Base-by-base conservation (phyloP, 2,329 filamentous ascomycete genomes). In the Aureobasidium sp. region DNA sequence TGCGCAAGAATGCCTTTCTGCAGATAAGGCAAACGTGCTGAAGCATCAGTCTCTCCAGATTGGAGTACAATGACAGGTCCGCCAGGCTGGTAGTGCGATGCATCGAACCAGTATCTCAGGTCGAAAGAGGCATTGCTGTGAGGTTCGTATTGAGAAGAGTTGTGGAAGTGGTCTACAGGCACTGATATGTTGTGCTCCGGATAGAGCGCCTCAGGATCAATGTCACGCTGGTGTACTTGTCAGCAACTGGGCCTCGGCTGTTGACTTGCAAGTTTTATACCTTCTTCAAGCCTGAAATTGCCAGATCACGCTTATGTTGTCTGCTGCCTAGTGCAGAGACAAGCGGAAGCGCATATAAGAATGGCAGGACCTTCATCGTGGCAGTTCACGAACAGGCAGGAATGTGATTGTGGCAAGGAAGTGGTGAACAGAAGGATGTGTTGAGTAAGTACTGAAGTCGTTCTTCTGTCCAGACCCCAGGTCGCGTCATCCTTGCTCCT, bases 81-180 rank as follows among this genome's bases (percentile, higher is more conserved):
- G 13, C 91, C 91, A 0, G 82, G 76, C 71, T 86, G 81, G 76
- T 95, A 95, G 76, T 89, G 82, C 48, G 82, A 82, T 0, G 86
- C 84, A 70, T 95, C 90, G 68, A 93, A 91, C 87, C 87, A 95
- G 77, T 94, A 96, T 12, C 90, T 84, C 52, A 93, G 77, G 26
- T 84, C 74, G 73, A 91, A 96, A 1, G 76, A 82, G 29, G 73
- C 86, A 67, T 87, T 77, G 9, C 82, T 84, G 73, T 95, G 90
- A 39, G 91, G 90, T 72, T 87, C 88, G 71, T 95, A 95, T 53
- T 80, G 77, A 2, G 85, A 83, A 61, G 92, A 87, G 69, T 93
- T 90, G 74, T 89, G 89, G 76, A 94, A 95, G 71, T 94, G 89
- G 73, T 96, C 90, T 37, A 95, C 78, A 0, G 83, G 83, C 1